Evolutionary conservation across 768 basidiomycete species (phyloP), one percentile per base, ranked within the genome.

Genomic region (Clathrus columnatus): DNA sequence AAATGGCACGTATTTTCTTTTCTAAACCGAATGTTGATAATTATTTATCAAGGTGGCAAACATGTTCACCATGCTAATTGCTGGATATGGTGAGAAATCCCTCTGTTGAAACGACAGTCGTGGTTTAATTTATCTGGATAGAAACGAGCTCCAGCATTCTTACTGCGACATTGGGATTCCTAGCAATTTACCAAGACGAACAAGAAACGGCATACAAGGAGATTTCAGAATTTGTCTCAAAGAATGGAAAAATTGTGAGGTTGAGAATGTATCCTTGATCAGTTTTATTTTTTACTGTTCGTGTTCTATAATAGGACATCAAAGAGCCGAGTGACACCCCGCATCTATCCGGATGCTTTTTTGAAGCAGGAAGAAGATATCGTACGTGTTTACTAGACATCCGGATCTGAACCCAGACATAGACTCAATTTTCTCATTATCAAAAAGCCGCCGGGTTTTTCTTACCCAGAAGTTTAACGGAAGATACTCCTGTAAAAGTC

Each of bases 71-170:
- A 16, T 62, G 10, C 49, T 62, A 4, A 49, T 62, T 20, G 61
- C 61, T 7, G 61, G 61, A 16, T 60, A 62, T 49, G 61, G 59
- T 60, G n/a, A n/a, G n/a, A n/a, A n/a, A 59, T 24, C n/a, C 16
- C 29, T 18, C 18, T 28, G 20, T 30, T 27, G 17, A 6, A 36
- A 18, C 29, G 18, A 4, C n/a, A 14, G 5, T 16, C 14, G 10
- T 30, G 18, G 1, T n/a, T 21, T 51, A 2, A 16, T 48, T 49
- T 23, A 58, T 16, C 20, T 26, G 27, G 17, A 21, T 57, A 70
- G 69, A 72, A 49, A 71, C 70, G 1, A 73, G 67, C 2, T 60
- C 69, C n/a, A 62, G 65, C 16, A 66, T 61, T 10, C 59, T 72
- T 21, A 67, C 68, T 14, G 70, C 68, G 3, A 67, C 68, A 4